Conservation (phyloP, 345 rosid species). For the Eutrema yunnanense region DNA sequence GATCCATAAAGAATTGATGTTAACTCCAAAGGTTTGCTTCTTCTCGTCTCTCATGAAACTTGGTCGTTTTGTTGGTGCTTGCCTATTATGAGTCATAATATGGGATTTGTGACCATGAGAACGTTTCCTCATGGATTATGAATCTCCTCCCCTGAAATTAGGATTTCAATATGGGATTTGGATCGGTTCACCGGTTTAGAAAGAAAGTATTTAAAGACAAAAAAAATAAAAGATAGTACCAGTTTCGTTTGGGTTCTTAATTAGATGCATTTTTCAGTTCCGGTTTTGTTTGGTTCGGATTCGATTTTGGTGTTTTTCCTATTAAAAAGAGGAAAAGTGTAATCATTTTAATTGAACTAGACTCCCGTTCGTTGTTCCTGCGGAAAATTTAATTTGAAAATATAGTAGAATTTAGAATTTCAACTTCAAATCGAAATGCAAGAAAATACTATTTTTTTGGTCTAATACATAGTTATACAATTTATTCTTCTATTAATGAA, state of each 20-base stretch:
- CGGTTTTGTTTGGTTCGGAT: neutral
- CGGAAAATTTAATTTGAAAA: neutral
- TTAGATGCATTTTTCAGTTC: neutral
- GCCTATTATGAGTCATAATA: too few species aligned
- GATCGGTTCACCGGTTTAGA: neutral
- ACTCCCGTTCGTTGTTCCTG: neutral
- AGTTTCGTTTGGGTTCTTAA: neutral
- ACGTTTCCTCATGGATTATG: conserved; percentile 1
- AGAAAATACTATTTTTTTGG: too few species aligned
- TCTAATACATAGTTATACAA: neutral
- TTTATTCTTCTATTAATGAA: neutral
- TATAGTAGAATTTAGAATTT: neutral
- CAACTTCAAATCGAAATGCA: neutral
- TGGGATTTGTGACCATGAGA: conserved; percentile 13
- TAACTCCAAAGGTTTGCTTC: neutral
- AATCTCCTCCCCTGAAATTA: neutral
- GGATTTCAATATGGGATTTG: neutral
- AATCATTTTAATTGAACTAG: neutral
- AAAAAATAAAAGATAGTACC: neutral
- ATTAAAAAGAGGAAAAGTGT: neutral
- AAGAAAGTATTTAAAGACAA: neutral
- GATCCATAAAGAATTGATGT: conserved; percentile 2
- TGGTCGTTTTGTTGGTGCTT: neutral
- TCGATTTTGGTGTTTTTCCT: neutral
- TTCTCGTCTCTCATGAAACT: conserved; percentile 1